Evolutionary conservation across 768 basidiomycete species (phyloP), one percentile per base, ranked within the genome.

Genomic region (Fibroporia radiculosa): DNA sequence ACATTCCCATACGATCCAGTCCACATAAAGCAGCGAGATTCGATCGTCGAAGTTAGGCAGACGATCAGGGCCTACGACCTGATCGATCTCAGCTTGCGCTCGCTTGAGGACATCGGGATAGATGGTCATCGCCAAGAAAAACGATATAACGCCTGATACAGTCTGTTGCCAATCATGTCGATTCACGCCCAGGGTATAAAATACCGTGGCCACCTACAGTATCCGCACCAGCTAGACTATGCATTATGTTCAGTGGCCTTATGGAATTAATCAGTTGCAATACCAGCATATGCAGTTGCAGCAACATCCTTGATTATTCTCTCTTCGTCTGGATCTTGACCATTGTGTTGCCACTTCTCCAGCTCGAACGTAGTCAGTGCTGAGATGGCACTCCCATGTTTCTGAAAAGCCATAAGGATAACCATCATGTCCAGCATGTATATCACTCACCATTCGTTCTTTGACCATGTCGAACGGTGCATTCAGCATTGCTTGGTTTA

Each of bases 1-100:
- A 18, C 54, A 52, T 44, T 66, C 65, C 40, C 62, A 58, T 39
- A 62, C 40, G 22, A 66, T 39, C 18, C 61, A 27, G 57, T 54
- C 20, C 31, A 64, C 50, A 44, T 64, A 64, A 8, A 60, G 61
- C 12, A 64, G 46, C 27, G 42, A 42, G 1, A 42, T 27, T 27
- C 46, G 53, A 40, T 66, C 63, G 22, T 49, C 50, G 42, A 59
- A 55, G 3, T 40, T 57, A 2, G 64, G 61, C 38, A 65, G 49
- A 14, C 63, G 51, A 16, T 62, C 61, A 18, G 42, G 31, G n/a
- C 68, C 66, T 10, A 68, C 50, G 20, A 64, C 66, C 3, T 66
- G 65, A 48, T 70, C 67, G 11, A 69, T 52, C 47, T 70, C 69
- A 25, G 55, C 62, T 22, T 64, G 66, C 12, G 63, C 66, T 33